Base-by-base conservation (phyloP, 345 rosid genomes). In the Eucalyptus brandiana region DNA sequence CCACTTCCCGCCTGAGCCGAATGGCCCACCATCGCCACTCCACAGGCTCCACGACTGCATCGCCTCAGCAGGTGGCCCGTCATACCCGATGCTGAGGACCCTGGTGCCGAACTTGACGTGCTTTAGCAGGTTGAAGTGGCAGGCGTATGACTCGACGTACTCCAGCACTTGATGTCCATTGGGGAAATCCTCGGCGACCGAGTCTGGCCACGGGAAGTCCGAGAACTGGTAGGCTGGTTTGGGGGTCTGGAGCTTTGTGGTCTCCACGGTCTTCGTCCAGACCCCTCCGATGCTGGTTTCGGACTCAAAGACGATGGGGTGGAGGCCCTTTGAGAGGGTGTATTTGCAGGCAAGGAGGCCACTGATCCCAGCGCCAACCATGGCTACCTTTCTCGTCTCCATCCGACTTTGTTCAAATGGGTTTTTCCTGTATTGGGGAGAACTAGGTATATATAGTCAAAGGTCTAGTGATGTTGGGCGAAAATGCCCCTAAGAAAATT, bases 151-250 rank as follows among this genome's bases (percentile, higher is more conserved):
- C 42, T 91, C 87, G 47, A 94, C 16, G 47, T 94, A 94, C 32
- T 88, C 91, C 9, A 91, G 65, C 24, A 92, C 93, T 45, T 91
- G 91, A 56, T 88, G 10, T 1, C 89, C 93, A 89, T 8, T 6
- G 1, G 94, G 94, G 62, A 92, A 93, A 2, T 86, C 69, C 10
- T 86, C 87, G 26, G 89, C 13, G 67, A 93, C 92, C 3, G 93
- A 91, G 72, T 87, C 53, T 2, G 95, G 95, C 95, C 94, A 94
- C 6, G 94, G 93, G 87, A 91, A 92, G 91, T 94, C 95, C 8
- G 95, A 92, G 91, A 91, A 93, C 89, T 83, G 91, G 89, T 87
- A 93, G 12, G 62, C 4, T 11, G n/a, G 16, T 86, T 45, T 90
- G 2, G 93, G 92, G 23, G 92, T 89, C 69, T 93, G 94, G 72